phyloP scores from a whole-genome alignment of 2,329 filamentous ascomycete species.

The Phialophora tarda region DNA sequence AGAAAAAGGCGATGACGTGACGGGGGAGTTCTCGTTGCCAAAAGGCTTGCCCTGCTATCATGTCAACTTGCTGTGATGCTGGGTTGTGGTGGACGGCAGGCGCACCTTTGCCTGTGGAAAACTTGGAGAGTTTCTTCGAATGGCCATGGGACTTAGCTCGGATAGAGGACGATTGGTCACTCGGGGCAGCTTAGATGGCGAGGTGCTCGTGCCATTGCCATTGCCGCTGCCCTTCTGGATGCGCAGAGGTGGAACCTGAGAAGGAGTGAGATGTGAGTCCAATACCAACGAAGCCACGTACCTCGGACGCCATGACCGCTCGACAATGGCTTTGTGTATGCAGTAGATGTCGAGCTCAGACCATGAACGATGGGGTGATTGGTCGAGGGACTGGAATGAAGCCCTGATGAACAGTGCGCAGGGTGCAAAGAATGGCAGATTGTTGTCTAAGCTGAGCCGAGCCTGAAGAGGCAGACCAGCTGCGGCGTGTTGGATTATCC shows the following conservation, averaged over 20 bases:
- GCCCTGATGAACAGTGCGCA: constrained; percentile 23
- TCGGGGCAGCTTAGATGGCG: constrained; percentile 68
- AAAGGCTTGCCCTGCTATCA: constrained; percentile 50
- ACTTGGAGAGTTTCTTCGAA: constrained; percentile 88
- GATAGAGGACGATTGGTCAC: constrained; percentile 74
- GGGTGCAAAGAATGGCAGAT: constrained; percentile 26
- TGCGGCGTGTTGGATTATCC: constrained; percentile 21
- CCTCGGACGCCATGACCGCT: constrained; percentile 37
- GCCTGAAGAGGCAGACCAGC: constrained; percentile 37
- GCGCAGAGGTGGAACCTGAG: constrained; percentile 43
- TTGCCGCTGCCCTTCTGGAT: constrained; percentile 44
- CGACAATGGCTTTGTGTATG: constrained; percentile 38
- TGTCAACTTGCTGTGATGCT: constrained; percentile 17
- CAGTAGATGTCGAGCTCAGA: constrained; percentile 34
- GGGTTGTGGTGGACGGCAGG: constrained; percentile 10
- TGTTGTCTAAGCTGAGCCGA: constrained; percentile 16
- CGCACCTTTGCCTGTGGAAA: constrained; percentile 80
- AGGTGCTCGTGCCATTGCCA: constrained; percentile 46
- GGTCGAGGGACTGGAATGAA: constrained; percentile 18
- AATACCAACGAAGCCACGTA: constrained; percentile 33
- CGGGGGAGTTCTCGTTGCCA: constrained; percentile 77
- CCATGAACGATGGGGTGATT: constrained; percentile 26
- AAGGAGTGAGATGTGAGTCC: constrained; percentile 8
- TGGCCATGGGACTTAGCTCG: constrained; percentile 85
- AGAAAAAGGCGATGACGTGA: constrained; percentile 77